Evolutionary conservation across 140 eudicot genomes (phyloP), one percentile per base, ranked within the genome.

Genomic region (Cichorium intybus): DNA sequence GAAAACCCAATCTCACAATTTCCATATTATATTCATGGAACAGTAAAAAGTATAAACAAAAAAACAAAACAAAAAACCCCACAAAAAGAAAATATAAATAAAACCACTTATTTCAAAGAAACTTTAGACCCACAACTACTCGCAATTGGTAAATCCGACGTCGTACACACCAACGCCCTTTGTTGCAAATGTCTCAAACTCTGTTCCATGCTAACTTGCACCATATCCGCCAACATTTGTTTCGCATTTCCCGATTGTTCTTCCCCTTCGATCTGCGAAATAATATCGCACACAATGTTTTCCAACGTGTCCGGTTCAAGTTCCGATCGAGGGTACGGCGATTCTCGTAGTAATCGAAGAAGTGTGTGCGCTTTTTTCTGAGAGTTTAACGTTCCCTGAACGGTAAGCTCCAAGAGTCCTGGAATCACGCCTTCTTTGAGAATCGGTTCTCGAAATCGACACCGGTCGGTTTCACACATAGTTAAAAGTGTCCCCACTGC

Each of bases 161-260:
- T 79, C 56, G 88, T 81, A 76, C 89, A 85, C 16, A 91, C 91
- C 57, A 92, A 58, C 34, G 98, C 99, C 78, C 99, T 62, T 69
- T 78, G 87, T 58, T 93, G 99, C 63, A 93, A 69, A 70, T 86
- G 97, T 73, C 86, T 75, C 69, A 93, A 76, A 73, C 99, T 93
- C 79, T 86, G 95, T 66, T 93, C 97, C 99, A 93, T 93, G 65
- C 99, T 93, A 50, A 88, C 95, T 77, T 88, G 97, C 35, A 93
- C 97, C 99, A 93, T 93, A 77, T 93, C 99, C 1, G 95, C 81
- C 34, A 93, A 77, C 99, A 93, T 86, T 70, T 86, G 79, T 77
- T 88, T 88, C 31, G 99, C 97, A 28, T 93, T 93, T 31, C 94
- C 94, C 3, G 79, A 64, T 70, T 93, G 97, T 20, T 86, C 97